phyloP scores from a whole-genome alignment of 2,329 filamentous ascomycete genomes.

The Penicillium freii region DNA sequence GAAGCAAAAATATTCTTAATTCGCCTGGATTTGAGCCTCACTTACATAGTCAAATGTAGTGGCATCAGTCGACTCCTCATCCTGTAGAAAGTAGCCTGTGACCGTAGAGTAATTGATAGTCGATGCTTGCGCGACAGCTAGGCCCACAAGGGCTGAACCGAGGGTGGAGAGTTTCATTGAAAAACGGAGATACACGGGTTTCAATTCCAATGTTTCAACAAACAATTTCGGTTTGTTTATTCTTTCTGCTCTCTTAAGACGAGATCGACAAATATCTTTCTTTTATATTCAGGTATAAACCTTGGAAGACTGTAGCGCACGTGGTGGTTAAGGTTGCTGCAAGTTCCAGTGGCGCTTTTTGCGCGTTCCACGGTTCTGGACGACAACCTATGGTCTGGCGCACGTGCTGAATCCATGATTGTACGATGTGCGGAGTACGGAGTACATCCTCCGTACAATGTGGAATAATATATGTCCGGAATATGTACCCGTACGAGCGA shows the following conservation, averaged over 20 bases:
- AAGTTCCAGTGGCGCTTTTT: neutral
- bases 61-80: constrained; percentile 46
- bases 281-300: neutral
- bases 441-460: neutral
- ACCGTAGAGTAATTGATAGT: constrained; percentile 43
- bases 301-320: neutral
- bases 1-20: neutral
- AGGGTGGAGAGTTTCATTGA: constrained; percentile 62
- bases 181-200: neutral
- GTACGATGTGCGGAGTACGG: neutral
- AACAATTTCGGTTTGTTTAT: neutral
- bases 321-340: neutral
- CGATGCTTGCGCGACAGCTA: constrained; percentile 62
- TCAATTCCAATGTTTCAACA: neutral
- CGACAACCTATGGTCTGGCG: neutral
- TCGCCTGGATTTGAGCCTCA: neutral
- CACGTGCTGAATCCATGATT: neutral
- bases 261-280: constrained; percentile 13
- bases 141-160: constrained; percentile 68
- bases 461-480: neutral
- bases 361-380: neutral
- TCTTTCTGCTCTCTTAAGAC: neutral
- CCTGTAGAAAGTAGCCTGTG: constrained; percentile 51
- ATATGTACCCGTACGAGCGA: neutral
- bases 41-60: constrained; percentile 49